Evolutionary conservation across 306 rosid species (phyloP).

Genomic region (Prunus armeniaca): DNA sequence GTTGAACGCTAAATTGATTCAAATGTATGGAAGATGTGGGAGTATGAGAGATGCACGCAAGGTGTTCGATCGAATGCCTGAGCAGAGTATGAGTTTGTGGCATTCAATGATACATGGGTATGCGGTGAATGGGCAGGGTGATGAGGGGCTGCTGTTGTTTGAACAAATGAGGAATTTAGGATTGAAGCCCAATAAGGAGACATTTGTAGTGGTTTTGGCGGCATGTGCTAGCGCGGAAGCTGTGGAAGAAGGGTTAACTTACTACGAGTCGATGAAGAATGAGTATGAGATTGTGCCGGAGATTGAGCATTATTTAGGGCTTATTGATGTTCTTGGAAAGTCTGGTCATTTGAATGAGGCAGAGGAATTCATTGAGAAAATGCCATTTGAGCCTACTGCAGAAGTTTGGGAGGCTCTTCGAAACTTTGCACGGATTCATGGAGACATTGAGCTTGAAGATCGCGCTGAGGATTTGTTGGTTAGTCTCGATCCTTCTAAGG

Average conservation of each 20-base stretch:
- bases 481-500: constrained; percentile 46
- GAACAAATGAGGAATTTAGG: constrained; percentile 52
- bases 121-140: constrained; percentile 48
- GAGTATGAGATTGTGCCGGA: constrained; percentile 48
- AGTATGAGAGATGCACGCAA: constrained; percentile 63
- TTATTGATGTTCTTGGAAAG: constrained; percentile 53
- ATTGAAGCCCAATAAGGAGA: constrained; percentile 43
- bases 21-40: constrained; percentile 50
- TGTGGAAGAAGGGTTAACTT: constrained; percentile 52
- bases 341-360: constrained; percentile 78
- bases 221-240: constrained; percentile 67
- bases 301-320: constrained; percentile 53
- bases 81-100: constrained; percentile 50
- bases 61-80: constrained; percentile 73
- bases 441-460: constrained; percentile 82
- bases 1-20: constrained; percentile 49
- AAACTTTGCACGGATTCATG: constrained; percentile 53
- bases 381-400: constrained; percentile 42
- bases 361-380: constrained; percentile 56
- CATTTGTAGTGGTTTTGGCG: constrained; percentile 50
- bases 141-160: constrained; percentile 56
- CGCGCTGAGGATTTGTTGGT: constrained; percentile 46
- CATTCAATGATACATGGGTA: constrained; percentile 63
- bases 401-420: constrained; percentile 57
- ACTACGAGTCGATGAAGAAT: constrained; percentile 49